These are phyloP conservation scores for Metschnikowia borealis DNA, from an alignment of 805 yeast genomes.

Conservation along the genomic window DNA sequence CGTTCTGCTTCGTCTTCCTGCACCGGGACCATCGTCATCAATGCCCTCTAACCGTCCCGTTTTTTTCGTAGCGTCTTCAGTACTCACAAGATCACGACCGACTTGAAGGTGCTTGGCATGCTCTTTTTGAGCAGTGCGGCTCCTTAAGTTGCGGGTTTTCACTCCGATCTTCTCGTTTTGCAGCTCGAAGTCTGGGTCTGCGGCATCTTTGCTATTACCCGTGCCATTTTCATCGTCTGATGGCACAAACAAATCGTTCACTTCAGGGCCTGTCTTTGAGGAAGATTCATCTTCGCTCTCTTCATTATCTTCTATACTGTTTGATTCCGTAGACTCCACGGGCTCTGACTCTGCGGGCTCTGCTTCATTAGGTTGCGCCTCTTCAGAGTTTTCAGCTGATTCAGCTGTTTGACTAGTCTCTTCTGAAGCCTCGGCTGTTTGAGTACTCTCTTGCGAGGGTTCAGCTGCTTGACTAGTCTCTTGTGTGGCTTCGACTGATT, in stretches of 20 bases:
- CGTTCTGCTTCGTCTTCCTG: background rate
- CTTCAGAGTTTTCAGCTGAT: background rate
- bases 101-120: conserved; percentile 1
- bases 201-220: conserved; percentile 8
- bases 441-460: background rate
- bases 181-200: conserved; percentile 12
- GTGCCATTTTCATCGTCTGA: conserved; percentile 12
- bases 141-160: conserved; percentile 2
- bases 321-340: background rate
- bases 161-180: background rate
- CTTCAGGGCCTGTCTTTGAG: background rate
- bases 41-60: background rate
- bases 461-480: background rate
- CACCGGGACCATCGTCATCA: background rate
- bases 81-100: background rate
- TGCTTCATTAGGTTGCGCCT: background rate
- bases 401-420: background rate
- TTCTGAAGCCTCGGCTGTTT: background rate
- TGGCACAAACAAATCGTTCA: conserved; percentile 12
- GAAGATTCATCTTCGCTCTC: conserved; percentile 1
- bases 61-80: background rate
- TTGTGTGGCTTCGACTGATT: background rate
- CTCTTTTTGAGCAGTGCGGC: background rate
- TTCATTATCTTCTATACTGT: background rate
- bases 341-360: background rate